phyloP scores from a whole-genome alignment of 495 filamentous ascomycete genomes.

The Penicillium bialowiezense region DNA sequence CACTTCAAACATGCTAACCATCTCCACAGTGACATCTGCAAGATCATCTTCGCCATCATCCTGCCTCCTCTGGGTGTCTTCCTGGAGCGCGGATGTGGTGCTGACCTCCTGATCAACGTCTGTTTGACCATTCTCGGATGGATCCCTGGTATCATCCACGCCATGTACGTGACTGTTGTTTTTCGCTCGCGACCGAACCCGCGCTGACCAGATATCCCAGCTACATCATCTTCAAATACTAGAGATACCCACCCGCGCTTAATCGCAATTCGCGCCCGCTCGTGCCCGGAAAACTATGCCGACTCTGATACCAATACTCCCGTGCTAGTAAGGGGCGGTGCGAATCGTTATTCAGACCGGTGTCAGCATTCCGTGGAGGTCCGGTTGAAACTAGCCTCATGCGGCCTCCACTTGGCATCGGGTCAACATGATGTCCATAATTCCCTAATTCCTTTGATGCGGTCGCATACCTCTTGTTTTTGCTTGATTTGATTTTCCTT shows the following conservation, averaged over 20 bases:
- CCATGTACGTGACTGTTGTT: slow-evolving; percentile 50
- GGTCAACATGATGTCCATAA: slow-evolving; percentile 24
- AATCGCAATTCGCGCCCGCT: background rate
- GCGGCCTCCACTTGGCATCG: slow-evolving; percentile 31
- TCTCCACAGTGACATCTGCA: slow-evolving; percentile 73
- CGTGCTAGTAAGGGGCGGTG: slow-evolving; percentile 1
- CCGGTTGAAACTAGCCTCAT: slow-evolving; percentile 31
- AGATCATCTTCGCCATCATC: slow-evolving; percentile 85
- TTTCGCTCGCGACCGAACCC: background rate
- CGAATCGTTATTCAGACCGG: slow-evolving; percentile 14
- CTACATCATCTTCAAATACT: slow-evolving; percentile 59
- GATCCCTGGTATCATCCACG: slow-evolving; percentile 73
- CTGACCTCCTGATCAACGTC: slow-evolving; percentile 85
- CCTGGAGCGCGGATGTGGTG: slow-evolving; percentile 80
- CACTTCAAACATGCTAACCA: slow-evolving; percentile 1
- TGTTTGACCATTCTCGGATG: slow-evolving; percentile 80
- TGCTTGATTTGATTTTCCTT: slow-evolving; percentile 11
- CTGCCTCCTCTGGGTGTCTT: slow-evolving; percentile 90
- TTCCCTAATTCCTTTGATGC: slow-evolving; percentile 22
- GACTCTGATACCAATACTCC: background rate
- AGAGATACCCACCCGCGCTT: slow-evolving; percentile 15
- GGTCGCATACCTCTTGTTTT: slow-evolving; percentile 5
- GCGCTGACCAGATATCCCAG: slow-evolving; percentile 21
- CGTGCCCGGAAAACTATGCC: background rate
- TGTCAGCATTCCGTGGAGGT: slow-evolving; percentile 30